Conservation (phyloP, 345 rosid genomes). For the Moringa oleifera region DNA sequence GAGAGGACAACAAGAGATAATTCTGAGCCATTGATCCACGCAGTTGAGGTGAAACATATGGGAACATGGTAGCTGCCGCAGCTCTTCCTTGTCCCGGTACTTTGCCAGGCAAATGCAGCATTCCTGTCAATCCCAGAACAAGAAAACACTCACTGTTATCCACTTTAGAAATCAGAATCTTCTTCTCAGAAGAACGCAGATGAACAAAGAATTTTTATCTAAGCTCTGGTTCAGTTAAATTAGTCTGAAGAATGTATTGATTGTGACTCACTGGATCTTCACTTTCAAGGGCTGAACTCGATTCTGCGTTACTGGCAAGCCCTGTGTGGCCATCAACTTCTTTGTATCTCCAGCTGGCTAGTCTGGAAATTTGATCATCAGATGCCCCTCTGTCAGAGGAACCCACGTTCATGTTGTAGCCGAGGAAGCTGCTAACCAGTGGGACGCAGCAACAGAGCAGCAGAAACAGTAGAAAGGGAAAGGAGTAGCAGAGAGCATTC, state of each 20-base stretch:
- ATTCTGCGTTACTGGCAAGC: conserved; percentile 24
- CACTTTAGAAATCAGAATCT: too few relatives aligned
- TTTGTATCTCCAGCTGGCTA: conserved; percentile 82
- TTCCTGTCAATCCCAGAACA: conserved; percentile 43
- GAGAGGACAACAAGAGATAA: conserved; percentile 93
- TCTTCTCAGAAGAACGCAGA: too few relatives aligned
- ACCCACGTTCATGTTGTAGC: conserved; percentile 91
- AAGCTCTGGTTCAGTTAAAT: too few relatives aligned
- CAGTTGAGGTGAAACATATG: conserved; percentile 87
- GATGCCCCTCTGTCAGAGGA: conserved; percentile 79
- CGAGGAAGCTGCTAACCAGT: conserved; percentile 64
- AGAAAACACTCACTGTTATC: background rate
- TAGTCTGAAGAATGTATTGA: background rate
- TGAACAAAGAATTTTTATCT: too few relatives aligned
- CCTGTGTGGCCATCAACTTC: conserved; percentile 29
- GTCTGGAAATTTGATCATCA: conserved; percentile 76
- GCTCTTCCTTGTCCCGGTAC: conserved; percentile 87
- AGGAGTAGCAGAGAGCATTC: conserved; percentile 89
- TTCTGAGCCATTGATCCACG: conserved; percentile 96
- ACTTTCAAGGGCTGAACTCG: conserved; percentile 24
- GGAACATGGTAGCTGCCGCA: conserved; percentile 81
- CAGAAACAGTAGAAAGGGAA: conserved; percentile 86
- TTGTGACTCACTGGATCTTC: conserved; percentile 45
- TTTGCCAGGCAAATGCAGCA: conserved; percentile 89
- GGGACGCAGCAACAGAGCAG: conserved; percentile 89